Evolutionary conservation across 805 yeast genomes (phyloP).

Genomic region (Lipomyces kockii): DNA sequence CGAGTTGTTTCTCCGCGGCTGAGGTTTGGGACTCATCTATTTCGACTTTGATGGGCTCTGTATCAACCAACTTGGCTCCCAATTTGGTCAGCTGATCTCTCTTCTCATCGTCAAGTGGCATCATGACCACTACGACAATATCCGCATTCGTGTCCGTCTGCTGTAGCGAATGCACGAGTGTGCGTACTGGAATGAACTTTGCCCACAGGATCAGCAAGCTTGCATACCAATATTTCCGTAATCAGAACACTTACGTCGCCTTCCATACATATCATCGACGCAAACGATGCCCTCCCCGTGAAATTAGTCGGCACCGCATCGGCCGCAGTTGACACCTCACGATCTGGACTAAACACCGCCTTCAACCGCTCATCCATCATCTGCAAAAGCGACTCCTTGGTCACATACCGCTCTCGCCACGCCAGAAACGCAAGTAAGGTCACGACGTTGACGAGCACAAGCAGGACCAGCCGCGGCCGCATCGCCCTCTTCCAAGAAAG

Average conservation of each 20-base stretch:
- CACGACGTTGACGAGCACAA: conserved; percentile 21
- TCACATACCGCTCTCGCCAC: conserved; percentile 30
- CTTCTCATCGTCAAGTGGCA: conserved; percentile 17
- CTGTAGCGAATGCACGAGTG: conserved; percentile 30
- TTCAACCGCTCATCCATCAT: conserved; percentile 31
- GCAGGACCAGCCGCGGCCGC: conserved; percentile 25
- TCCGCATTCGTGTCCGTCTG: conserved; percentile 19
- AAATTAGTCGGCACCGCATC: conserved; percentile 13
- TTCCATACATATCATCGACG: conserved; percentile 22
- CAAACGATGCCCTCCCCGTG: conserved; percentile 30
- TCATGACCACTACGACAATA: conserved; percentile 27
- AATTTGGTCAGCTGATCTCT: conserved; percentile 24
- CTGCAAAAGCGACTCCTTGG: conserved; percentile 29
- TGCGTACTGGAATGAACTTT: conserved; percentile 27
- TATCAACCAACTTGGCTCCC: conserved; percentile 35
- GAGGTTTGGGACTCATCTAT: conserved; percentile 17
- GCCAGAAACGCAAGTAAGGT: conserved; percentile 22
- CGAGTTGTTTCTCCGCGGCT: conserved; percentile 22
- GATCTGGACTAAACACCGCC: conserved; percentile 30
- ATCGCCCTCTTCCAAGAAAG: conserved; percentile 18
- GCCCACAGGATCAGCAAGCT: not conserved
- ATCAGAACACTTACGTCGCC: conserved; percentile 23
- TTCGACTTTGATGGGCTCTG: conserved; percentile 17
- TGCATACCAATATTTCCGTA: not conserved
- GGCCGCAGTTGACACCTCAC: conserved; percentile 18